Evolutionary conservation across 2,329 filamentous ascomycete species (phyloP), one percentile per base, ranked within the genome.

Genomic region (Aspergillus oerlinghausenensis): DNA sequence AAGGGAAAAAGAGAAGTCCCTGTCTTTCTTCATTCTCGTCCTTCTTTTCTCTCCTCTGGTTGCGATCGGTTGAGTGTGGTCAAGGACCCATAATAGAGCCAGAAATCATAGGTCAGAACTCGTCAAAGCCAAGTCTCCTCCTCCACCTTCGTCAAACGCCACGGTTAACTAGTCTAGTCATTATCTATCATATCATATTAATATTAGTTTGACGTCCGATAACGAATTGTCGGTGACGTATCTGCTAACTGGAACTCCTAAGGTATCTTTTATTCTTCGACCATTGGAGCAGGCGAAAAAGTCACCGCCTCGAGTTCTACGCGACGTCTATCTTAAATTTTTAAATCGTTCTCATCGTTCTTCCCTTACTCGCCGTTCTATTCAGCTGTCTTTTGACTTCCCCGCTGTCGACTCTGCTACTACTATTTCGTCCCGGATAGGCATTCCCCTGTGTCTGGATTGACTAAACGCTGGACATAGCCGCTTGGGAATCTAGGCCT

Each of bases 241-340:
- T 17, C 49, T 11, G 14, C 26, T 10, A 28, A 14, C 25, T 47
- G 32, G 32, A 38, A 38, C 32, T 26, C 25, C 25, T 26, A 17
- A 38, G 6, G 32, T 26, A 21, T 25, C 21, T 47, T 23, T 23
- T 14, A 25, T 23, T 25, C 23, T 23, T 43, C 21, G 4, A 23
- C 23, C 43, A 6, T 45, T 45, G 42, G 19, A 19, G 10, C n/a
- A 10, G 21, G 51, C 53, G 48, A 50, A 54, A 54, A 63, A 58
- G 63, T 65, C 63, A 65, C 63, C 63, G 63, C 63, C 63, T 63
- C 45, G 51, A 57, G 51, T 50, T 47, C 50, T 51, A 54, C 52
- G 54, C 51, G 52, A 54, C 55, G 54, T 52, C 49, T 48, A 32
- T 32, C 28, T 50, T 32, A 19, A 19, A 35, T 51, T 55, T 55